Evolutionary conservation across 2,329 filamentous ascomycete genomes (phyloP).

Genomic region (Hortaea werneckii): DNA sequence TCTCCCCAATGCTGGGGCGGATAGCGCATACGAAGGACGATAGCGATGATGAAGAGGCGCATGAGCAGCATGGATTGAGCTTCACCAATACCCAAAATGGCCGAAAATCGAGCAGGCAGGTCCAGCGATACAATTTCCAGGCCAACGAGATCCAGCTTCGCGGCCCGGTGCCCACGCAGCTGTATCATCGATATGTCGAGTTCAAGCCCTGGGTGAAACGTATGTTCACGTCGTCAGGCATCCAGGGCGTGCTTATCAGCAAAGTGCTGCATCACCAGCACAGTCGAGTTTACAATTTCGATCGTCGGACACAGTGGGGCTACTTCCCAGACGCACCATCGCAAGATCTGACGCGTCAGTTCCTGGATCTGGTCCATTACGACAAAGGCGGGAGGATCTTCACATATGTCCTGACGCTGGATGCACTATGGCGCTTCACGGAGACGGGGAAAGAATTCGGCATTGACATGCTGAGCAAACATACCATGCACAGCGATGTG

Average conservation of each 20-base stretch:
- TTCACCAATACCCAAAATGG: neutral
- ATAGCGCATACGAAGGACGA: slow-evolving; percentile 57
- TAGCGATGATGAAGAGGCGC: slow-evolving; percentile 29
- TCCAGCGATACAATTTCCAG: slow-evolving; percentile 62
- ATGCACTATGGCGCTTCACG: slow-evolving; percentile 79
- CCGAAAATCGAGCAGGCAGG: neutral
- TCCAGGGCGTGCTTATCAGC: slow-evolving; percentile 72
- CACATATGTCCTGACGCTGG: slow-evolving; percentile 83
- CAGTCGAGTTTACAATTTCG: slow-evolving; percentile 78
- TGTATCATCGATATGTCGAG: slow-evolving; percentile 90
- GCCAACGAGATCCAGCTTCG: slow-evolving; percentile 81
- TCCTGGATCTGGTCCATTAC: slow-evolving; percentile 77
- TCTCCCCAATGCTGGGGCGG: slow-evolving; percentile 78
- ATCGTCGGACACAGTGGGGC: slow-evolving; percentile 64
- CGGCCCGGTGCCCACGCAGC: slow-evolving; percentile 66
- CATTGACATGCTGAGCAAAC: slow-evolving; percentile 85
- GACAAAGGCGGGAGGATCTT: slow-evolving; percentile 79
- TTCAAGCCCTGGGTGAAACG: slow-evolving; percentile 81
- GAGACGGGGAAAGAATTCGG: slow-evolving; percentile 94
- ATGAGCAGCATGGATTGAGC: slow-evolving; percentile 6
- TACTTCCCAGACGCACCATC: slow-evolving; percentile 48
- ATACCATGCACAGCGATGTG: slow-evolving; percentile 94
- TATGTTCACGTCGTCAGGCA: slow-evolving; percentile 72
- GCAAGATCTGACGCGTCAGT: slow-evolving; percentile 62
- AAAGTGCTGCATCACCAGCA: slow-evolving; percentile 86